phyloP scores from a whole-genome alignment of 2,329 filamentous ascomycete genomes.

The Coniella vitis region DNA sequence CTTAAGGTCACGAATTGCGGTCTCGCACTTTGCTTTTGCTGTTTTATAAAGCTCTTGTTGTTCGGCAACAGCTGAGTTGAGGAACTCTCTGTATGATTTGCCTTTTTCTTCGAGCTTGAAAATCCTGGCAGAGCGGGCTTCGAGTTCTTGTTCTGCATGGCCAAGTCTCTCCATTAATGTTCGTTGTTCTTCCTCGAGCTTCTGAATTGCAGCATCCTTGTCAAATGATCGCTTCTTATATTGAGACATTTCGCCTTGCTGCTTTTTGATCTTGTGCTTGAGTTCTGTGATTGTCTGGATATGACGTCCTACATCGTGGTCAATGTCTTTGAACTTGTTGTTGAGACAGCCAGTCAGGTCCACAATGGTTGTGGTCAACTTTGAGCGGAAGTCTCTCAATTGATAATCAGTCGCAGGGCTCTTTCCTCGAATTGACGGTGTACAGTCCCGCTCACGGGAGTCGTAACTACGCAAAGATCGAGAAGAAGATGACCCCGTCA shows the following conservation, averaged over 20 bases:
- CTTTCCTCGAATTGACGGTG: not conserved
- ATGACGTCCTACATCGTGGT: not conserved
- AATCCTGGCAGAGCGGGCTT: constrained; percentile 22
- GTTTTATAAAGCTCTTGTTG: constrained; percentile 37
- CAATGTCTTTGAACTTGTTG: not conserved
- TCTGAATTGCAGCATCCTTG: constrained; percentile 3
- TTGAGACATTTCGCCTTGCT: not conserved
- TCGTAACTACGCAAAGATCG: not conserved
- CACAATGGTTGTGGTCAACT: not conserved
- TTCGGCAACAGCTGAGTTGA: constrained; percentile 40
- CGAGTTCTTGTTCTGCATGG: constrained; percentile 23
- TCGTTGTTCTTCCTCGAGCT: constrained; percentile 23
- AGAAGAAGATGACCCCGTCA: not conserved
- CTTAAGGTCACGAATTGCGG: constrained; percentile 28
- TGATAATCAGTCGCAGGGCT: not conserved
- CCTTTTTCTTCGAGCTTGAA: constrained; percentile 29
- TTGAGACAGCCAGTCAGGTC: constrained; percentile 7
- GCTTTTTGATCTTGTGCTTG: not conserved
- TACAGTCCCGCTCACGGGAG: not conserved
- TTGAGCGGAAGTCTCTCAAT: not conserved
- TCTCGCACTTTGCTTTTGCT: constrained; percentile 27
- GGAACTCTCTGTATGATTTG: constrained; percentile 27
- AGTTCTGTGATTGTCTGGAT: constrained; percentile 3
- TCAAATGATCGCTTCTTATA: constrained; percentile 1
- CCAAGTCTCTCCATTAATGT: constrained; percentile 21